Evolutionary conservation across 108 stramenopile genomes (phyloP).

Genomic region (Nitzschia inconspicua): DNA sequence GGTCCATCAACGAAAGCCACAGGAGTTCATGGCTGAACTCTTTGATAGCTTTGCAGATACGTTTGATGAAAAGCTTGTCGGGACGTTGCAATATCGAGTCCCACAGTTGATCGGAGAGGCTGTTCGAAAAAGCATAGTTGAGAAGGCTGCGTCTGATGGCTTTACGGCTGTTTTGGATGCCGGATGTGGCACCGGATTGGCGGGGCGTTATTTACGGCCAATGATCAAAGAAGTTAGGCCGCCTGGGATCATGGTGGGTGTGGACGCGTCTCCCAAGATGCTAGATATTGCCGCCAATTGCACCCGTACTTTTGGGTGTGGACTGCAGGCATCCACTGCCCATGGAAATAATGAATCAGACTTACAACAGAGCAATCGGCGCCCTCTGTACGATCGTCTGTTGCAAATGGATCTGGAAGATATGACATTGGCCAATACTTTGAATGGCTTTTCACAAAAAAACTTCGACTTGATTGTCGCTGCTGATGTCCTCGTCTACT

Average conservation of each 20-base stretch:
- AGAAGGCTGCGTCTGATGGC: background rate
- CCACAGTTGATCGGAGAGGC: constrained; percentile 57
- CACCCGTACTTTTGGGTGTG: constrained; percentile 51
- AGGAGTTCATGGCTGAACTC: constrained; percentile 70
- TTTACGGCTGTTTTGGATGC: constrained; percentile 60
- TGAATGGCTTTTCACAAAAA: constrained; percentile 1
- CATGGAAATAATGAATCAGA: constrained; percentile 11
- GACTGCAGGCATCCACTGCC: background rate
- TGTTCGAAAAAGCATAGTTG: constrained; percentile 10
- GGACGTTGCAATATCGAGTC: constrained; percentile 51
- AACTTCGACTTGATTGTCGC: constrained; percentile 57
- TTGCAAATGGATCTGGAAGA: constrained; percentile 60
- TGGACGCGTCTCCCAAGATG: constrained; percentile 72
- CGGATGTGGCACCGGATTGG: constrained; percentile 75
- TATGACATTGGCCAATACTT: constrained; percentile 36
- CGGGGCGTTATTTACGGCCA: constrained; percentile 56
- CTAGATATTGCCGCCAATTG: constrained; percentile 52
- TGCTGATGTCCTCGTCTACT: constrained; percentile 74
- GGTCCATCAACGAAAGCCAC: constrained; percentile 50
- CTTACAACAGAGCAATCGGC: background rate
- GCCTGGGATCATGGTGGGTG: constrained; percentile 48
- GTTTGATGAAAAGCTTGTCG: constrained; percentile 64
- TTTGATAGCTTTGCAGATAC: constrained; percentile 79
- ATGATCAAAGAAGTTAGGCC: constrained; percentile 21
- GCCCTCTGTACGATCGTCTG: constrained; percentile 54